Evolutionary conservation across 2,329 filamentous ascomycete species (phyloP), one percentile per base, ranked within the genome.

Genomic region (Fusarium lateritium): DNA sequence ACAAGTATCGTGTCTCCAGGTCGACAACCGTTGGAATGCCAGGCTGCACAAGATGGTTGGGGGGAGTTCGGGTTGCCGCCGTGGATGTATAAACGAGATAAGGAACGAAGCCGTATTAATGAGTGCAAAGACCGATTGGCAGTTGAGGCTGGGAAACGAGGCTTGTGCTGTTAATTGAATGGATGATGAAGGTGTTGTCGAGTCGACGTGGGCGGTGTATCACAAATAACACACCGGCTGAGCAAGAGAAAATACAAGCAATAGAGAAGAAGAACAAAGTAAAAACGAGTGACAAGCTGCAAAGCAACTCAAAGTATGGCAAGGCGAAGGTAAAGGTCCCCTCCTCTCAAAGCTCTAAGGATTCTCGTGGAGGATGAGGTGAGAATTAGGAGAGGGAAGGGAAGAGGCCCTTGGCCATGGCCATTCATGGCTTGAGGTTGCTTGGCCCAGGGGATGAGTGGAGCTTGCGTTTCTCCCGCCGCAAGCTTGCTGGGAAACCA

Each of bases 331-430:
- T 73, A 69, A 75, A 69, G 63, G 72, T 75, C 61, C 67, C 69
- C 69, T 67, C 68, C 56, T 71, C 56, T 66, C 53, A 62, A 57
- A 63, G 59, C 53, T 56, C 40, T 58, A 72, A 73, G 64, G 70
- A 74, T 71, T 72, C 57, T 73, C 69, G 59, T n/a, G 65, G 66
- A 71, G 46, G 55, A 70, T 69, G 63, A 70, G 62, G 55, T 70
- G 66, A 70, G 67, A 67, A 66, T 71, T 69, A 65, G 50, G 68
- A 63, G 68, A 64, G 62, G 28, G 28, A 31, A 71, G 56, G 50
- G 56, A 71, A 57, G 63, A 53, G 50, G 46, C 44, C 50, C 43
- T 53, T 33, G 46, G 28, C 36, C 34, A 45, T 40, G 51, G 42
- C 56, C 28, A 47, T 47, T 42, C 49, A 45, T 64, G 58, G 58